Conservation (phyloP, 2,329 filamentous ascomycete species). For the Calycina marina region DNA sequence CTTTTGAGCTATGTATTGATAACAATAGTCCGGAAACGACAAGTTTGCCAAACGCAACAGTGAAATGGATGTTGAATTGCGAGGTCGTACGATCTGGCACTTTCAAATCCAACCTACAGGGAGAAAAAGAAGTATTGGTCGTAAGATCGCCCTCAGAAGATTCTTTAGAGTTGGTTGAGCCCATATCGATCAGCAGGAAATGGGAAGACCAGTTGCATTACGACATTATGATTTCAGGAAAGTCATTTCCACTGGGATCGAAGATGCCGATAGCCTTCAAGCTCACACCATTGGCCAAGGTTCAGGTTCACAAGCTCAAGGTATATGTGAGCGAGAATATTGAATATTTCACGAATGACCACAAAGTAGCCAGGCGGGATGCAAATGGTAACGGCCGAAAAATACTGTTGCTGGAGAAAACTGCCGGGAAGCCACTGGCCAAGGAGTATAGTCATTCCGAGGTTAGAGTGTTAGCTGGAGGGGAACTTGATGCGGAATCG, state of each 20-base stretch:
- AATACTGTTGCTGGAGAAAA: conserved; percentile 56
- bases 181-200: conserved; percentile 59
- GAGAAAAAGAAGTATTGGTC: conserved; percentile 50
- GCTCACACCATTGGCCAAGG: conserved; percentile 57
- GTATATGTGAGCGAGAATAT: conserved; percentile 60
- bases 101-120: conserved; percentile 54
- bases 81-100: conserved; percentile 54
- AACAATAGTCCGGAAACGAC: conserved; percentile 60
- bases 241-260: conserved; percentile 58
- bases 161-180: conserved; percentile 58
- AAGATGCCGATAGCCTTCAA: conserved; percentile 66
- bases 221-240: conserved; percentile 64
- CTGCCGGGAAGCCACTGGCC: conserved; percentile 45
- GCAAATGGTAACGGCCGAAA: conserved; percentile 38
- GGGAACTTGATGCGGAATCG: conserved; percentile 43
- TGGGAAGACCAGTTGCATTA: conserved; percentile 69
- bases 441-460: conserved; percentile 53
- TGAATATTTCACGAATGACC: conserved; percentile 55
- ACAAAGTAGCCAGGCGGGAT: conserved; percentile 53
- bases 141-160: conserved; percentile 56
- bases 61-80: conserved; percentile 57
- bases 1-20: conserved; percentile 74
- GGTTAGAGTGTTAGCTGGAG: conserved; percentile 50
- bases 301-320: conserved; percentile 61
- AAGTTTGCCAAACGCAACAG: conserved; percentile 53